Percentiles rank a stretch among this genome's conserved stretches.
Evolutionary conservation across 768 basidiomycete species (phyloP).

Genomic region (Austroboletus festivus): DNA sequence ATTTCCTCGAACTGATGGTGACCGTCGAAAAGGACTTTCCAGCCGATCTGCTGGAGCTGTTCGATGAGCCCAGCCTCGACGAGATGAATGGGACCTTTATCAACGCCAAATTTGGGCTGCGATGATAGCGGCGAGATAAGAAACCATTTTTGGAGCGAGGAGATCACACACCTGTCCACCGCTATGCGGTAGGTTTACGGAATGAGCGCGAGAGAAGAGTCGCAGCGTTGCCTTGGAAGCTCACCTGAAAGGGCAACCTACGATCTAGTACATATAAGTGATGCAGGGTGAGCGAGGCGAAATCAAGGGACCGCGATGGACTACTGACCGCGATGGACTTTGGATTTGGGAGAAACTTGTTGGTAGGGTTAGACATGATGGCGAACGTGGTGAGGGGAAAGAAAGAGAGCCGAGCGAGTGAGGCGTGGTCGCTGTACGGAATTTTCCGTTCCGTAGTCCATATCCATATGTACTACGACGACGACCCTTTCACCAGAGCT

Average conservation of each 20-base stretch:
- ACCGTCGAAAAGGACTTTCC: conserved; percentile 87
- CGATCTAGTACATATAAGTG: conserved; percentile 70
- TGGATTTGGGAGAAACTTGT: conserved; percentile 46
- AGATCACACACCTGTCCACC: conserved; percentile 31
- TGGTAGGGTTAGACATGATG: conserved; percentile 22
- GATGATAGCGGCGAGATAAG: conserved; percentile 8
- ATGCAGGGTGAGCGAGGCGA: conserved; percentile 6
- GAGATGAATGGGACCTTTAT: conserved; percentile 84
- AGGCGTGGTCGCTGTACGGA: too few species aligned
- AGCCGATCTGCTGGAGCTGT: conserved; percentile 77
- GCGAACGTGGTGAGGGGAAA: background rate
- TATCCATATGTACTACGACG: too few species aligned
- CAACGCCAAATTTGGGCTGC: conserved; percentile 77
- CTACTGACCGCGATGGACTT: conserved; percentile 77
- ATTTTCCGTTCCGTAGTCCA: conserved; percentile 13
- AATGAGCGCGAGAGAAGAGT: conserved; percentile 3
- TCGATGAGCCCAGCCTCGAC: conserved; percentile 80
- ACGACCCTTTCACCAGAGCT: background rate
- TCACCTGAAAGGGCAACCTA: conserved; percentile 95
- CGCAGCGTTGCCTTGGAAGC: conserved; percentile 20
- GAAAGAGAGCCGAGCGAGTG: background rate
- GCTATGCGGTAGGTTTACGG: conserved; percentile 15
- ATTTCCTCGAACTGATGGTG: conserved; percentile 87
- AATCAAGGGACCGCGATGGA: background rate
- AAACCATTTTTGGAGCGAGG: conserved; percentile 3